These are phyloP conservation scores for Fusarium equiseti DNA, from an alignment of 2,329 filamentous ascomycete genomes.

Conservation along the genomic window DNA sequence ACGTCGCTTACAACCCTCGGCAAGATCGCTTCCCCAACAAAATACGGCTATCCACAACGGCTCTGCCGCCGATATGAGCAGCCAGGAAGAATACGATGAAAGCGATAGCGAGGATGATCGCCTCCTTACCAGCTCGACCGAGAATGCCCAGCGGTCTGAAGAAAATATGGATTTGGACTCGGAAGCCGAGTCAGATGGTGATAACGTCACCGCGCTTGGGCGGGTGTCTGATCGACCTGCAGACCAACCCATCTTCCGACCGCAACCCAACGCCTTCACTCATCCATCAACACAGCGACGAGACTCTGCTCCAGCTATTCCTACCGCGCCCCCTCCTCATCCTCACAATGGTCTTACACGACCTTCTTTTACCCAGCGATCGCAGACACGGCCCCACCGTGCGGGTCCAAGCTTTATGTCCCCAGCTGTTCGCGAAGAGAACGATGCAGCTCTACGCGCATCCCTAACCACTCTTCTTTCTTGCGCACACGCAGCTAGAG, in stretches of 20 bases:
- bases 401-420: conserved; percentile 73
- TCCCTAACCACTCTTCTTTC: conserved; percentile 95
- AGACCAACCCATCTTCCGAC: conserved; percentile 73
- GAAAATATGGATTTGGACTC: conserved; percentile 59
- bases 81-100: conserved; percentile 95
- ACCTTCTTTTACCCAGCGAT: conserved; percentile 62
- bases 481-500: conserved; percentile 90
- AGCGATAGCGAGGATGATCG: conserved; percentile 90
- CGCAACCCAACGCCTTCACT: conserved; percentile 92
- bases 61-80: conserved; percentile 70
- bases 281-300: conserved; percentile 72
- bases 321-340: conserved; percentile 62
- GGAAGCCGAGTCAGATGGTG: conserved; percentile 69
- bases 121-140: conserved; percentile 69
- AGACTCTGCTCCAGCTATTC: conserved; percentile 60
- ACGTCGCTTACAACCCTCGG: conserved; percentile 59
- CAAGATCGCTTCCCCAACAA: conserved; percentile 54
- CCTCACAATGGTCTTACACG: conserved; percentile 64
- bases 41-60: conserved; percentile 58
- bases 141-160: conserved; percentile 59
- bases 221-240: conserved; percentile 63
- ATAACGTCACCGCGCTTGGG: conserved; percentile 86
- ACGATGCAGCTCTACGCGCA: conserved; percentile 91
- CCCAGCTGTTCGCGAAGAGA: conserved; percentile 83
- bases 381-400: conserved; percentile 61